Percentiles rank a stretch among this genome's conserved stretches.
These are phyloP conservation scores for Pichia kluyveri DNA, from an alignment of 805 yeast genomes.

Conservation along the genomic window DNA sequence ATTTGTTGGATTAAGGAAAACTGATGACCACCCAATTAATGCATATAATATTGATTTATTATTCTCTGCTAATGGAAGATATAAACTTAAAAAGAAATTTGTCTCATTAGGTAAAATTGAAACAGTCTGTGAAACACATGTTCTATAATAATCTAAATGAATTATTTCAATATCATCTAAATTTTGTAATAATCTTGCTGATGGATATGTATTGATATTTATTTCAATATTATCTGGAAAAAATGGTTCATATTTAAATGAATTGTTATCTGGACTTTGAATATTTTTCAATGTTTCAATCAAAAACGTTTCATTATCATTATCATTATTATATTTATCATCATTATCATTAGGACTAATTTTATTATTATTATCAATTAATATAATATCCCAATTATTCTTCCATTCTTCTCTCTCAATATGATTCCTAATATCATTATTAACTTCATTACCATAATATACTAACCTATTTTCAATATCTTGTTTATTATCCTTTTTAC, in stretches of 20 bases:
- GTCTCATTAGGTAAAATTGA: conserved; percentile 39
- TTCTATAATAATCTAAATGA: conserved; percentile 38
- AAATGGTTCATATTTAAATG: too few species aligned
- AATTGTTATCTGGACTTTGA: background rate
- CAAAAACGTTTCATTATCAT: background rate
- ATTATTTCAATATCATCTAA: conserved; percentile 9
- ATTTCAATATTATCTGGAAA: conserved; percentile 1
- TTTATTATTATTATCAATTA: too few species aligned
- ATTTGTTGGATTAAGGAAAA: conserved; percentile 12
- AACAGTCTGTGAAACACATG: conserved; percentile 36
- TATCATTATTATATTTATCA: too few species aligned
- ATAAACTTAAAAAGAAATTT: conserved; percentile 42
- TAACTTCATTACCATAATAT: too few species aligned
- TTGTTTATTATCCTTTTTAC: too few species aligned
- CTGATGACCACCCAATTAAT: conserved; percentile 46
- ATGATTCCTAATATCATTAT: too few species aligned
- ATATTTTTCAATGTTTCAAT: background rate
- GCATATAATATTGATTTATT: conserved; percentile 39
- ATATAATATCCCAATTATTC: too few species aligned
- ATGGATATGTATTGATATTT: conserved; percentile 1
- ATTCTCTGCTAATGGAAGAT: conserved; percentile 43
- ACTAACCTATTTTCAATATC: too few species aligned
- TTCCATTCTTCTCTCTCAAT: too few species aligned
- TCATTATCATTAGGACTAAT: too few species aligned
- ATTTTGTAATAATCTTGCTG: conserved; percentile 9